Evolutionary conservation across 179 eudicot genomes (phyloP), one percentile per base, ranked within the genome.

Genomic region (Beta lomatogona): DNA sequence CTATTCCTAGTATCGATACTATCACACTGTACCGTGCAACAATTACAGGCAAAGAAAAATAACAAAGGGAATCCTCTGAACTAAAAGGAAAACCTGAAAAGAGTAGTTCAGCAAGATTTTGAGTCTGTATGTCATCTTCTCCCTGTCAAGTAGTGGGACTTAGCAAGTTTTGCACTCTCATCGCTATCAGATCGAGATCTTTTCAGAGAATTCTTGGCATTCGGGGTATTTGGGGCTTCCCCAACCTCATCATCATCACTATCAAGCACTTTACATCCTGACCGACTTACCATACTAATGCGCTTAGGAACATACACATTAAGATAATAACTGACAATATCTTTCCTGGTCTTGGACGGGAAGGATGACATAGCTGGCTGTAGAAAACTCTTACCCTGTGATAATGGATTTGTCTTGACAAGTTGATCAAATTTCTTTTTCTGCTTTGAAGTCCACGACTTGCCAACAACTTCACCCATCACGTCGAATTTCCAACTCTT

Each of bases 401-500:
- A 88, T 9, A 79, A 76, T n/a, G 90, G 89, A 79, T 90, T 91
- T 72, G 44, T 74, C 69, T 83, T 90, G 63, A 91, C 91, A 52
- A 90, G 64, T n/a, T 13, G 11, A 6, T 79, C 88, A 45, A 92
- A 91, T 50, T 74, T 89, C 82, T 82, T 70, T 77, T 86, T 86
- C 78, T 93, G 91, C 77, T 82, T 82, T 21, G 77, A 55, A 19
- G 81, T 77, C 98, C 97, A 93, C 0, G 83, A 67, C 82, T 82
- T 86, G 48, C 89, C 86, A 61, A 85, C 91, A 5, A 86, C 88
- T 65, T 89, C 91, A 53, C 98, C 98, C 91, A 91, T 92, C 86
- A 87, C 89, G 60, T 91, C 85, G 45, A 94, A 89, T 72, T 86
- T 91, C 97, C 93, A 91, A 55, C 36, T 82, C 82, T 65, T 80